Conservation (phyloP, 2,329 filamentous ascomycete genomes). For the Clonostachys chloroleuca region DNA sequence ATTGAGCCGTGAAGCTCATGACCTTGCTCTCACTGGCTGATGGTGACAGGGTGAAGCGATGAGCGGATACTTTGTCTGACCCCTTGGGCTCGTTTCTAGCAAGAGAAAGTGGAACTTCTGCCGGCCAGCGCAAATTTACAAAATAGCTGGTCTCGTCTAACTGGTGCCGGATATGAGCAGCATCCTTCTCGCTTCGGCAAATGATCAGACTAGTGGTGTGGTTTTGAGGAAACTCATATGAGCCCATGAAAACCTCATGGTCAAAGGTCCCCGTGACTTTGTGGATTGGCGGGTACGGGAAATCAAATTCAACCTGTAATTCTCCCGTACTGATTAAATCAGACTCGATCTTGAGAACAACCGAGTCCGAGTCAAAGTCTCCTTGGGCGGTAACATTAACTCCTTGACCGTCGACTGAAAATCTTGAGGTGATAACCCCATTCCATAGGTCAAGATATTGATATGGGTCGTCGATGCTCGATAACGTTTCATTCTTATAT, state of each 20-base stretch:
- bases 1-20: slow-evolving; percentile 25
- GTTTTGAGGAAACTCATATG: slow-evolving; percentile 28
- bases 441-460: slow-evolving; percentile 12
- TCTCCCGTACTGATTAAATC: slow-evolving; percentile 21
- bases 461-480: slow-evolving; percentile 15
- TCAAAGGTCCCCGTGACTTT: slow-evolving; percentile 26
- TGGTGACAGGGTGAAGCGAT: slow-evolving; percentile 20
- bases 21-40: slow-evolving; percentile 4
- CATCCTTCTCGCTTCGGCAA: slow-evolving; percentile 3
- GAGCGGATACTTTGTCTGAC: slow-evolving; percentile 15
- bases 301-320: slow-evolving; percentile 32
- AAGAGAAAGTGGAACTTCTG: slow-evolving; percentile 7
- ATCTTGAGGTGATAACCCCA: slow-evolving; percentile 22
- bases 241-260: slow-evolving; percentile 34
- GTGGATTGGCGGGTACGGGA: slow-evolving; percentile 33
- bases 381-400: slow-evolving; percentile 28
- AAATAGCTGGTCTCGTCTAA: slow-evolving; percentile 29
- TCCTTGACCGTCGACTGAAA: slow-evolving; percentile 17
- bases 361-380: slow-evolving; percentile 30
- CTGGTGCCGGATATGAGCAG: slow-evolving; percentile 27
- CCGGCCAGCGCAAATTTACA: slow-evolving; percentile 27
- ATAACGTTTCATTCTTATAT: slow-evolving; percentile 22
- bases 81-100: slow-evolving; percentile 11
- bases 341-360: slow-evolving; percentile 28
- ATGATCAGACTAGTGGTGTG: slow-evolving; percentile 24